These are phyloP conservation scores for Aspergillus ellipticus DNA, from an alignment of 495 filamentous ascomycete species.

Conservation along the genomic window DNA sequence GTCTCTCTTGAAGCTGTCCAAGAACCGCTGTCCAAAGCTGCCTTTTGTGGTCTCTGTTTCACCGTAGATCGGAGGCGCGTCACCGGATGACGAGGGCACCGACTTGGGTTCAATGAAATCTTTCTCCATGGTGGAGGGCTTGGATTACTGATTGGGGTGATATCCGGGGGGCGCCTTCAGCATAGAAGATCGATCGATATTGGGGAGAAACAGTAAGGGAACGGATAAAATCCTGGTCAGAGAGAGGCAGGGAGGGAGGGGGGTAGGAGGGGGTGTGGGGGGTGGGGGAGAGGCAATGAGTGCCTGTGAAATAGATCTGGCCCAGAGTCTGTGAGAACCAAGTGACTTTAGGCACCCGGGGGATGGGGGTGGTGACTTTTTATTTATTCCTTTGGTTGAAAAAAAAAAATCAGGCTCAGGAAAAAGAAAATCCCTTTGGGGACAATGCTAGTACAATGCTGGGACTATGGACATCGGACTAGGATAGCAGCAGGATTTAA, in stretches of 20 bases:
- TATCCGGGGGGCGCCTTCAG: background rate
- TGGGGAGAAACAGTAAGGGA: background rate
- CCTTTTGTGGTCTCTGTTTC: conserved; percentile 29
- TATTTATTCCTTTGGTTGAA: background rate
- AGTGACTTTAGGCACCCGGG: background rate
- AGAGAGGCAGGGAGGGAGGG: background rate
- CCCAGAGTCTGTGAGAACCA: background rate
- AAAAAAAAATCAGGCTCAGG: background rate
- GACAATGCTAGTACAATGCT: background rate
- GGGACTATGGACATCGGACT: too few species aligned
- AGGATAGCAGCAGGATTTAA: background rate
- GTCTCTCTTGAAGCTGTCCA: conserved; percentile 82
- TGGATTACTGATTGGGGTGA: background rate
- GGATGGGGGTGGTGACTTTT: background rate
- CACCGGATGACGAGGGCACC: conserved; percentile 20
- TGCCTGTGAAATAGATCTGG: background rate
- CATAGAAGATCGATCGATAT: background rate
- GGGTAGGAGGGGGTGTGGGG: background rate
- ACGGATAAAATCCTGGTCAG: background rate
- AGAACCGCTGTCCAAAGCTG: conserved; percentile 44
- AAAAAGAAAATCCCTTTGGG: background rate
- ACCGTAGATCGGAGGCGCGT: conserved; percentile 37
- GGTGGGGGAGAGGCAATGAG: background rate
- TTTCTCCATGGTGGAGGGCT: conserved; percentile 33
- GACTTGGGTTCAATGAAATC: conserved; percentile 30